Conservation (phyloP, 106 monocot genomes). For the Xerophyta viscosa region DNA sequence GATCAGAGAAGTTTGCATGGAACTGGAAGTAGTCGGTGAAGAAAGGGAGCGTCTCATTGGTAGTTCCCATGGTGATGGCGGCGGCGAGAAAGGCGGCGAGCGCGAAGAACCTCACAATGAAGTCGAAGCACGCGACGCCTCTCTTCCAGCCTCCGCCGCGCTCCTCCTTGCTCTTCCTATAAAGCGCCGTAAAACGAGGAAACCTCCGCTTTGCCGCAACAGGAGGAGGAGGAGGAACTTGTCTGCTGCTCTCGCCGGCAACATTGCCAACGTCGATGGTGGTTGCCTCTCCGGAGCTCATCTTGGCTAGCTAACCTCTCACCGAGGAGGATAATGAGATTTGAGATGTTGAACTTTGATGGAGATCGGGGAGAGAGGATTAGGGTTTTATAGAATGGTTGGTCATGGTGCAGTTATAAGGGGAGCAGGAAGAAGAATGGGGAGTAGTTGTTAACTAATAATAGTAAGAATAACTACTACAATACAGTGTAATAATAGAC, state of each 20-base stretch:
- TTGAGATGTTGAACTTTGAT: too few species aligned
- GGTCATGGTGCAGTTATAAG: too few species aligned
- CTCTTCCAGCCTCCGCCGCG: conserved; percentile 22
- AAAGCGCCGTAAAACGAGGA: conserved; percentile 7
- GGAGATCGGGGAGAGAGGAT: too few species aligned
- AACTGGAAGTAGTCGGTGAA: conserved; percentile 37
- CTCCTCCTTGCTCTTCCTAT: conserved; percentile 7
- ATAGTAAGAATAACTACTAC: too few species aligned
- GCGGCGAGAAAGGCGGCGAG: conserved; percentile 16
- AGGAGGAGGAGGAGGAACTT: conserved; percentile 4
- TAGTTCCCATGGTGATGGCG: conserved; percentile 25
- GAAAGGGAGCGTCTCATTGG: conserved; percentile 40
- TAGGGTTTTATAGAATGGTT: too few species aligned
- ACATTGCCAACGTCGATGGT: conserved; percentile 17
- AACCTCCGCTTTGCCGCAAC: conserved; percentile 2
- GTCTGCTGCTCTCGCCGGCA: neutral
- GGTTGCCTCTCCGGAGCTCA: conserved; percentile 13
- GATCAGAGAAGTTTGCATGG: conserved; percentile 16
- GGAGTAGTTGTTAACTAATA: too few species aligned
- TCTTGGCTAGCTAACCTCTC: neutral
- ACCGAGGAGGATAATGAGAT: too few species aligned
- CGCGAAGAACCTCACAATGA: conserved; percentile 28
- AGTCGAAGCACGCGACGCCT: conserved; percentile 20
- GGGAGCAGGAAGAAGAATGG: too few species aligned
- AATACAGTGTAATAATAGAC: too few species aligned